Percentiles rank a stretch among this genome's conserved stretches.
Conservation (phyloP, 139 green algal genomes). For the Edaphochlamys debaryana region DNA sequence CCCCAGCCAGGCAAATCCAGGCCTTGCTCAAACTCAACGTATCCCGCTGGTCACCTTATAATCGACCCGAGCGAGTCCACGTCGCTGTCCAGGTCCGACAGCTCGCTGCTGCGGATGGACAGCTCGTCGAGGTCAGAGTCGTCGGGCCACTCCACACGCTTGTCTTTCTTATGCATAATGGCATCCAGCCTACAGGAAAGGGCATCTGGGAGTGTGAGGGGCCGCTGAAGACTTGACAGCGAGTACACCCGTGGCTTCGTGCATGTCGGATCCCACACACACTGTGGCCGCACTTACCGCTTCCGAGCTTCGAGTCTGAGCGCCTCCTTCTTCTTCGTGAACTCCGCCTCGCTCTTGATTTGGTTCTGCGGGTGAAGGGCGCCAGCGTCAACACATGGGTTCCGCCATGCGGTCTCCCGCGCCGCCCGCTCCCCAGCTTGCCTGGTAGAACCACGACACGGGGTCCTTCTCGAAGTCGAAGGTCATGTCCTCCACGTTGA, state of each 20-base stretch:
- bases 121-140: slow-evolving; percentile 56
- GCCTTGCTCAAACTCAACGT: too few species aligned
- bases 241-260: too few species aligned
- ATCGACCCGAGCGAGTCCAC: slow-evolving; percentile 57
- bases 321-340: slow-evolving; percentile 51
- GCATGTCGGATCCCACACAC: too few species aligned
- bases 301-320: slow-evolving; percentile 45
- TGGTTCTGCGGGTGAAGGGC: slow-evolving; percentile 17
- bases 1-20: too few species aligned
- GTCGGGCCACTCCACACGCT: slow-evolving; percentile 40
- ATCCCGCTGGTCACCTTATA: slow-evolving; percentile 23
- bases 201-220: too few species aligned
- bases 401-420: not conserved
- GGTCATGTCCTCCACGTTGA: not conserved
- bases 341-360: slow-evolving; percentile 52
- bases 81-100: slow-evolving; percentile 65
- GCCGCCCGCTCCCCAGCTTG: not conserved
- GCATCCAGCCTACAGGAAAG: slow-evolving; percentile 19
- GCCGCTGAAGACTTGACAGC: too few species aligned
- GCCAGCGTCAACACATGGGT: not conserved
- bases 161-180: slow-evolving; percentile 55
- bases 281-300: not conserved
- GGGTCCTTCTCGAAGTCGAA: slow-evolving; percentile 54
- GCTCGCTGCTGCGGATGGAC: slow-evolving; percentile 58
- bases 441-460: slow-evolving; percentile 52